Evolutionary conservation across 1,284 basidiomycete species (phyloP).

Genomic region (Sphagnurus paluster): DNA sequence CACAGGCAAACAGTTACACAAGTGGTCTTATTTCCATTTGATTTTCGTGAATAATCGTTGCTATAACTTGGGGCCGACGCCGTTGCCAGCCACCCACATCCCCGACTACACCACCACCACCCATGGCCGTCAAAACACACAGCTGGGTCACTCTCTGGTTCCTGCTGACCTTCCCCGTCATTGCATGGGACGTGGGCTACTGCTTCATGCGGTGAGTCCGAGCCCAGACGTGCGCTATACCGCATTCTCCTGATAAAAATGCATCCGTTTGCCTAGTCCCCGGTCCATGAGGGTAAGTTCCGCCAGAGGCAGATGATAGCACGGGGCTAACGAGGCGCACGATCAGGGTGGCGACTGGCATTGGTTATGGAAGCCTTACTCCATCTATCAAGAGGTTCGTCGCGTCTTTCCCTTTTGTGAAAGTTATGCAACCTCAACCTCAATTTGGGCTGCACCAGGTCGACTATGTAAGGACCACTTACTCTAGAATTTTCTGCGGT

Average conservation of each 20-base stretch:
- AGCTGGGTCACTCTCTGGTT: slow-evolving; percentile 75
- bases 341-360: slow-evolving; percentile 75
- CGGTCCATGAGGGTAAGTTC: slow-evolving; percentile 37
- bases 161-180: slow-evolving; percentile 55
- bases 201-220: slow-evolving; percentile 72
- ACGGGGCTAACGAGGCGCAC: slow-evolving; percentile 1
- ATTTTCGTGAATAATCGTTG: background rate
- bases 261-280: slow-evolving; percentile 24
- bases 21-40: no score
- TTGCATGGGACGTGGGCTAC: slow-evolving; percentile 71
- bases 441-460: slow-evolving; percentile 28
- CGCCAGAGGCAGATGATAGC: background rate
- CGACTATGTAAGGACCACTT: slow-evolving; percentile 33
- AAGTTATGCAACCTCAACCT: background rate
- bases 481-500: background rate
- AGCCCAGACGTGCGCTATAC: no score
- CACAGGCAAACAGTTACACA: no score
- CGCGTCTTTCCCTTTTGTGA: slow-evolving; percentile 1
- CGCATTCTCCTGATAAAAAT: slow-evolving; percentile 1
- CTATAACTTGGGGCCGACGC: background rate
- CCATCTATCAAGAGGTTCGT: slow-evolving; percentile 73
- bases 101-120: background rate
- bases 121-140: slow-evolving; percentile 52
- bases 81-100: background rate
- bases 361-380: slow-evolving; percentile 88